Evolutionary conservation across 805 yeast species (phyloP).

Genomic region (Lipomyces yamadae): DNA sequence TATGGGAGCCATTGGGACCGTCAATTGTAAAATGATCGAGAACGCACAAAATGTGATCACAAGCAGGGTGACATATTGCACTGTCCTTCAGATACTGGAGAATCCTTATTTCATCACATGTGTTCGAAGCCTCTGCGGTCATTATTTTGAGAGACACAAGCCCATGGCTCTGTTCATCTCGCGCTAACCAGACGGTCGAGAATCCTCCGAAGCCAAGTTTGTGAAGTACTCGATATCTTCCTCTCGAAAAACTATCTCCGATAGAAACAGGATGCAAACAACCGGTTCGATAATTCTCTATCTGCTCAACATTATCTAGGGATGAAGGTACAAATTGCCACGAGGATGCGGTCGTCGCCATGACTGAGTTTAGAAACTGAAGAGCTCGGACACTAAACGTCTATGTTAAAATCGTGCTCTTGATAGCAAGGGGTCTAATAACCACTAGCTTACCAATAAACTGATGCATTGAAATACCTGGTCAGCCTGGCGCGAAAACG

Average conservation of each 20-base stretch:
- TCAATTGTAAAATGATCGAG: conserved; percentile 6
- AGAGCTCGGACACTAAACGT: neutral
- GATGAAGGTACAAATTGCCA: neutral
- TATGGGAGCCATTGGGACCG: neutral
- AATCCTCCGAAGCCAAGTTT: conserved; percentile 8
- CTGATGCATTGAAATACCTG: neutral
- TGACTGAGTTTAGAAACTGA: neutral
- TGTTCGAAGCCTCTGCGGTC: conserved; percentile 3
- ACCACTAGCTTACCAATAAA: neutral
- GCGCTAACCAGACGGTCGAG: conserved; percentile 10
- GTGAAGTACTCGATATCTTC: conserved; percentile 11
- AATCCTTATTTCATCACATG: neutral
- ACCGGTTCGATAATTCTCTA: neutral
- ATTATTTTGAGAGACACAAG: conserved; percentile 1
- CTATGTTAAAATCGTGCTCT: neutral
- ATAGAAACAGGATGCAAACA: conserved; percentile 1
- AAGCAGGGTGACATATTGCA: neutral
- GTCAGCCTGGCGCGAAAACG: conserved; percentile 6
- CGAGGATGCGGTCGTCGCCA: neutral
- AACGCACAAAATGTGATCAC: neutral
- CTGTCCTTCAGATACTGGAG: conserved; percentile 1
- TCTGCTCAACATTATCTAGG: conserved; percentile 1
- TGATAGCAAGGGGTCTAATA: conserved; percentile 6
- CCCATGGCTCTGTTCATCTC: neutral
- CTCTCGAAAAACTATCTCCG: neutral